phyloP scores from a whole-genome alignment of 768 basidiomycete genomes.

The Mycena sanguinolenta region DNA sequence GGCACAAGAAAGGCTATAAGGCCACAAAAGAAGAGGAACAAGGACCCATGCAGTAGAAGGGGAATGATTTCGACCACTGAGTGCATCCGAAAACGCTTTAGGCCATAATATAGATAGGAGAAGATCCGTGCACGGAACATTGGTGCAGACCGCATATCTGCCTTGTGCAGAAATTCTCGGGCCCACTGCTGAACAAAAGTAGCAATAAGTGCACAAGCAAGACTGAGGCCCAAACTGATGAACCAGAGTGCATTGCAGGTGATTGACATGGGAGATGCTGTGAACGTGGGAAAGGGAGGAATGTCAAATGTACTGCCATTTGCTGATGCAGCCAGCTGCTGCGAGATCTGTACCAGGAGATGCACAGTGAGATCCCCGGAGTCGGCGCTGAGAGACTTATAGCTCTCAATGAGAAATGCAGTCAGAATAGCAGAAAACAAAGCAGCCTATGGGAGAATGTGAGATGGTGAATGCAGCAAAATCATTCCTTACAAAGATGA shows the following conservation, averaged over 20 bases:
- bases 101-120: background rate
- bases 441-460: background rate
- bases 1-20: background rate
- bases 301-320: background rate
- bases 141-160: too few species aligned
- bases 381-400: background rate
- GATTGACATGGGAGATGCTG: background rate
- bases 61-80: background rate
- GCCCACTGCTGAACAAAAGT: too few species aligned
- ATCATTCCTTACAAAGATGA: slow-evolving; percentile 1
- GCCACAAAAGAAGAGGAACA: background rate
- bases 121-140: too few species aligned
- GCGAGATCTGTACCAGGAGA: background rate
- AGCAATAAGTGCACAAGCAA: background rate
- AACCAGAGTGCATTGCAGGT: background rate
- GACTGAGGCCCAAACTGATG: slow-evolving; percentile 1
- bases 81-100: slow-evolving; percentile 1
- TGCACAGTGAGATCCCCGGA: background rate
- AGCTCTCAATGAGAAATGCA: background rate
- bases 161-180: too few species aligned
- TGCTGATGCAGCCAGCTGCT: background rate
- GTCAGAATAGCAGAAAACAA: background rate
- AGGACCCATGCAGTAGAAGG: background rate
- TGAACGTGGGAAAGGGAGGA: background rate
- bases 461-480: background rate